These are phyloP conservation scores for Acrasis kona DNA, from an alignment of 78 protist species.

Conservation along the genomic window DNA sequence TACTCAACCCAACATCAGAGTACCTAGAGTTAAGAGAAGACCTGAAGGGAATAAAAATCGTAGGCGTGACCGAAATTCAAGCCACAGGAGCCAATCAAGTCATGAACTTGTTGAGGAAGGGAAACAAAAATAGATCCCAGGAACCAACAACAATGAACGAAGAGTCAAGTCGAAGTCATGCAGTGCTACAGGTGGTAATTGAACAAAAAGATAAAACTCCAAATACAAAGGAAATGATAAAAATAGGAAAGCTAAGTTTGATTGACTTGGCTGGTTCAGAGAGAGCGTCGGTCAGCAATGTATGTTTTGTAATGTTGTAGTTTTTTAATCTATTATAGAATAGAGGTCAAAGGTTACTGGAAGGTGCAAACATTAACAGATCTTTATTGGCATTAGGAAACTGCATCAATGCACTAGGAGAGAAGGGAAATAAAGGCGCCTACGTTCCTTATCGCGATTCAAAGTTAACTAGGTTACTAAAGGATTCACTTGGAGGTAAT, in stretches of 20 bases:
- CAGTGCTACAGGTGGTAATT: constrained; percentile 18
- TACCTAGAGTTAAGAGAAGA: constrained; percentile 31
- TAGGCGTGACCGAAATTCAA: background rate
- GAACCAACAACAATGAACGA: constrained; percentile 49
- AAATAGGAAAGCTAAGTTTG: constrained; percentile 40
- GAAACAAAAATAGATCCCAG: constrained; percentile 4
- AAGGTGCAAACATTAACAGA: constrained; percentile 79
- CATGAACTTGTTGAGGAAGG: background rate
- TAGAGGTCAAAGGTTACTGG: constrained; percentile 37
- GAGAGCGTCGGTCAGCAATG: constrained; percentile 72
- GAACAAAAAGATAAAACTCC: constrained; percentile 4
- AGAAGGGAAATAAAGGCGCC: background rate
- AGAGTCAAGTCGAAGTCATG: constrained; percentile 10
- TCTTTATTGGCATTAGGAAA: constrained; percentile 79
- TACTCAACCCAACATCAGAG: constrained; percentile 3
- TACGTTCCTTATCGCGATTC: constrained; percentile 74
- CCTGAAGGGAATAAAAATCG: constrained; percentile 11
- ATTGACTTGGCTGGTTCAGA: constrained; percentile 93
- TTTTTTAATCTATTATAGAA: constrained; percentile 38
- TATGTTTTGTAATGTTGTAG: constrained; percentile 85
- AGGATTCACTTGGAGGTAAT: constrained; percentile 94
- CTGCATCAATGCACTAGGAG: constrained; percentile 64
- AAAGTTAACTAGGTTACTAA: constrained; percentile 54
- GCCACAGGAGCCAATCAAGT: background rate
- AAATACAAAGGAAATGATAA: background rate